phyloP scores from a whole-genome alignment of 1,284 basidiomycete genomes.

The Leccinum angustisporum region DNA sequence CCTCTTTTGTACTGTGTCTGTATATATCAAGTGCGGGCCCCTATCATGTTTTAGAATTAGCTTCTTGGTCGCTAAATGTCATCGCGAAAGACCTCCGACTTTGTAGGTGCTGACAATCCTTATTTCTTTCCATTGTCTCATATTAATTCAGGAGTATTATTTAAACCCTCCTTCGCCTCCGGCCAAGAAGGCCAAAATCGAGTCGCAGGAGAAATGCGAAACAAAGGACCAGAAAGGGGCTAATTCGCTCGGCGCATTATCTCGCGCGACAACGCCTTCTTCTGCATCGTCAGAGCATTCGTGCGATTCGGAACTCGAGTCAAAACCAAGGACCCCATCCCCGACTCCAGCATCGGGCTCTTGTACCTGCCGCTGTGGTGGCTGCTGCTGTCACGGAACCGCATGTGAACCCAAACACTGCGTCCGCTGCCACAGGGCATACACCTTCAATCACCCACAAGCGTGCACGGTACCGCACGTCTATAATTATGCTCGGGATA shows the following conservation, averaged over 20 bases:
- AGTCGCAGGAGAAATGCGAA: background rate
- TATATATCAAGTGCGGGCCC: background rate
- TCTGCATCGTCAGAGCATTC: background rate
- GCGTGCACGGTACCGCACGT: conserved; percentile 6
- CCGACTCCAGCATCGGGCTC: background rate
- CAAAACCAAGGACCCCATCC: background rate
- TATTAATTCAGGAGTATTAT: background rate
- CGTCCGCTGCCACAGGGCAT: conserved; percentile 7
- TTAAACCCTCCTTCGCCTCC: background rate
- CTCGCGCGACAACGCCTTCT: background rate
- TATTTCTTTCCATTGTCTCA: background rate
- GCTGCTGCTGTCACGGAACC: conserved; percentile 10
- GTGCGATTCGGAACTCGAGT: background rate
- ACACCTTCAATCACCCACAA: conserved; percentile 6
- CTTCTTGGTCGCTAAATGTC: background rate
- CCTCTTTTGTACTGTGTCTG: conserved; percentile 7
- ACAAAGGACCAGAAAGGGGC: background rate
- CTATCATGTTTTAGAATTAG: background rate
- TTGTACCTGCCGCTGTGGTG: conserved; percentile 5
- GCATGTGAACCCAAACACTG: conserved; percentile 3
- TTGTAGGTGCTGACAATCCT: background rate
- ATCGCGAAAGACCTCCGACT: background rate
- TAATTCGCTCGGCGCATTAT: background rate
- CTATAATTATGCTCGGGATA: background rate
- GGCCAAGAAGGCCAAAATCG: background rate